Evolutionary conservation across 768 basidiomycete genomes (phyloP), one percentile per base, ranked within the genome.

Genomic region (Lyophyllum decastes): DNA sequence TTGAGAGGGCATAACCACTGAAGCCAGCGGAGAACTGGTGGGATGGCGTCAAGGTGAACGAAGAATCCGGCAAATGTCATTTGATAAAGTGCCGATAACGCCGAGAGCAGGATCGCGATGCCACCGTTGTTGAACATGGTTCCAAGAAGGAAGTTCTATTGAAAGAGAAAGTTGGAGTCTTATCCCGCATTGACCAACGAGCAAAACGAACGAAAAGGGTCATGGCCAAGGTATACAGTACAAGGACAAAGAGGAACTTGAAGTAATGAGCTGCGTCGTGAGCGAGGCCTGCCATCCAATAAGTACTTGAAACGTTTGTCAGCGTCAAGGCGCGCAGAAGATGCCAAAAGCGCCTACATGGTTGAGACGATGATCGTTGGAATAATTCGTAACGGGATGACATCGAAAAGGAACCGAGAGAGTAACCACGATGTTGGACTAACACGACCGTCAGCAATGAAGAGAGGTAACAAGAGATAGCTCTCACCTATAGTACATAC

Each of bases 21-120:
- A 52, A 98, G 77, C 95, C 95, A 98, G 16, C 95, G 83, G 1
- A 98, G 81, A 1, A 95, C 93, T 2, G 92, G 90, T 3, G 95
- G 94, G 57, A 98, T 96, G 58, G 82, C 78, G 59, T 76, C 72
- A 55, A 96, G 80, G 69, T 96, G 92, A 52, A 96, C 92, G 69
- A 97, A 97, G 78, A 96, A 98, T 14, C 93, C 93, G 0, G 93
- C 92, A 62, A 81, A 93, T 0, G 91, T 93, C 90, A 92, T 91
- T 67, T 92, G 89, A 70, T 88, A 90, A 11, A 92, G 75, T 2
- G 85, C 88, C 0, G 83, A 76, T 21, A 92, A 78, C 9, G 90
- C 91, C 0, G 92, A 93, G 35, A 96, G 70, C 2, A 98, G 82
- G 68, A 97, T 94, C 1, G 95, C 95, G 43, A 96, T 85, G 19